Base-by-base conservation (phyloP, 192 early-diverging fungal species). In the Obelidium mucronatum region DNA sequence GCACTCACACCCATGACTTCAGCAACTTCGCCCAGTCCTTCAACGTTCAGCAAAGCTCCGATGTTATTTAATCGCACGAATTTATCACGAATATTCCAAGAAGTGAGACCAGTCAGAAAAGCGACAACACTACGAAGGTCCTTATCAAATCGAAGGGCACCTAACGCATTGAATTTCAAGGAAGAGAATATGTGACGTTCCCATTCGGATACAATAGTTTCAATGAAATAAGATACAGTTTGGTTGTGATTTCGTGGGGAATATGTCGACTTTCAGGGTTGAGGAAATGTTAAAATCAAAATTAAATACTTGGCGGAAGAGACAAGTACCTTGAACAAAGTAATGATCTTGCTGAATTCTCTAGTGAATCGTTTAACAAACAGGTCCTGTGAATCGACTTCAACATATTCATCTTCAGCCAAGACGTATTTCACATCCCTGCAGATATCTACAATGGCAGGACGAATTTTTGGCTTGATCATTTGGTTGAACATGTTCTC, bases 111-210 rank as follows among this genome's bases (percentile, higher is more conserved):
- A 1, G 77, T 65, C 22, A 83, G 61, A 64, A 71, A 78, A 13
- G 80, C 36, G 2, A 80, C 89, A 8, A 96, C 80, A 13, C 88
- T 80, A 0, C 97, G 87, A 11, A 98, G 77, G 76, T 99, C 97
- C 79, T 94, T 94, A 65, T 99, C 98, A 76, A 98, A 96, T 56
- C 92, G 88, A 36, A 98, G 85, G 2, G 93, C 95, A 0, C 98
- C 98, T 48, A 96, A 89, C 84, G 93, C 91, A 79, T 93, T 98
- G 81, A 97, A 98, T 61, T 92, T 93, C n/a, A 89, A 91, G 56
- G 31, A 80, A 67, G 90, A 87, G 34, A 94, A 80, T 31, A 98
- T 87, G 26, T 93, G 92, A 55, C 91, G 86, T 80, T 99, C 96
- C 93, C 93, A 95, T 63, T 97, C 94, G 30, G 83, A 87, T 1